Evolutionary conservation across 371 early-diverging fungal species (phyloP), one percentile per base, ranked within the genome.

Genomic region (Mortierella sp.): DNA sequence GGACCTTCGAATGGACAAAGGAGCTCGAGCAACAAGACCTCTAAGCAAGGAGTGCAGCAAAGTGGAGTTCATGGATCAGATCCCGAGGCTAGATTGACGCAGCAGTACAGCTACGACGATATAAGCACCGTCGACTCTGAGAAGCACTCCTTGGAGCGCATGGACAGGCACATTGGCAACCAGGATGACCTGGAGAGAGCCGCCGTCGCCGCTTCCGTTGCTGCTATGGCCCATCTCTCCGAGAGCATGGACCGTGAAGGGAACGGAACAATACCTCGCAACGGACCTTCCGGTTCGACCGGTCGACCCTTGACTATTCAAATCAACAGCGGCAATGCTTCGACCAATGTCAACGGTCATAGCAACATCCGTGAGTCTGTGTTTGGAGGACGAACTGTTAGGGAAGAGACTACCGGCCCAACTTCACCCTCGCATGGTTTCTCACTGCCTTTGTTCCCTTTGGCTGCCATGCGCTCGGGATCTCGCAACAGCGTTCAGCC

Each of bases 291-390:
- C 16, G 21, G 74, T 6, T 51, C 71, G 4, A 41, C 63, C 1
- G 41, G 43, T 16, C 72, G 74, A 27, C 27, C 76, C n/a, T 51
- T 58, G 49, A 44, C 75, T 0, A 70, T 70, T n/a, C 76, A 76
- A 12, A 72, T 60, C 55, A 75, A 82, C 44, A 75, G 55, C 29
- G 49, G 71, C 46, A 55, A 68, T 4, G 58, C 54, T 7, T 16
- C 65, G 0, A 72, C 68, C 38, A 56, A 35, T 46, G 43, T n/a
- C 56, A 73, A 74, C 10, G 73, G 65, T 3, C 71, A 78, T 38
- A 78, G 60, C n/a, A 73, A 77, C 48, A 80, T 84, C 10, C 84
- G 84, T 14, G 81, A 80, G 58, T 84, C 81, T 10, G 84, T 84
- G n/a, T 84, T 84, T 81, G 84, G 84, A 43, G 81, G 83, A 63